Evolutionary conservation across 2,329 filamentous ascomycete genomes (phyloP), one percentile per base, ranked within the genome.

Genomic region (Exutisphaerella laricina): DNA sequence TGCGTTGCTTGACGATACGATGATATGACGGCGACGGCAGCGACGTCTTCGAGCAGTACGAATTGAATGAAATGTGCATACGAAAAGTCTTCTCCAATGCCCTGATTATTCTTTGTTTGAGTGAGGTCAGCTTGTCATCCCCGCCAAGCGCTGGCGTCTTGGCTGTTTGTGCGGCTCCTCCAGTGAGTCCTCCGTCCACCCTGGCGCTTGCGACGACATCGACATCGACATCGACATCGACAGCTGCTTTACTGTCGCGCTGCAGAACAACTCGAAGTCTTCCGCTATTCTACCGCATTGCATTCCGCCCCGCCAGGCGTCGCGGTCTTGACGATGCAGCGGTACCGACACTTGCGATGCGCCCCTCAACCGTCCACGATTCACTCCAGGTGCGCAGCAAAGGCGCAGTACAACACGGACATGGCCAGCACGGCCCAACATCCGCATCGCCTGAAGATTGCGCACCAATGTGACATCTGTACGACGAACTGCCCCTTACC

Each of bases 1-100:
- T 23, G 33, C 33, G 8, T 35, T 18, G 20, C 33, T 35, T n/a
- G 33, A n/a, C n/a, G n/a, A n/a, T n/a, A n/a, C 20, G 20, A 22
- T n/a, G 13, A 5, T 1, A 23, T 4, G 4, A 35, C 21, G 23
- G 18, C 21, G 33, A 35, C 33, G 33, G 18, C 33, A 12, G 18
- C 20, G 18, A n/a, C 20, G 8, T 17, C 33, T 35, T 12, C 23
- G 23, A 26, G 12, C 23, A 26, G 6, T 6, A 26, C 12, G 23
- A 26, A 12, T 7, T 26, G 23, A 26, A 26, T 26, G 23, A 26
- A 26, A 12, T 26, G n/a, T n/a, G n/a, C n/a, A n/a, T n/a, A 26
- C 12, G 23, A 26, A 26, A 26, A 26, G 23, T 6, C 23, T 26
- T 12, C 12, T 26, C 23, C 23, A 26, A 12, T 6, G 23, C 23